A percentile compares a stretch with the other conserved stretches of the same genome.
Conservation (phyloP, 352 stramenopile genomes). For the Pythium inflatum region DNA sequence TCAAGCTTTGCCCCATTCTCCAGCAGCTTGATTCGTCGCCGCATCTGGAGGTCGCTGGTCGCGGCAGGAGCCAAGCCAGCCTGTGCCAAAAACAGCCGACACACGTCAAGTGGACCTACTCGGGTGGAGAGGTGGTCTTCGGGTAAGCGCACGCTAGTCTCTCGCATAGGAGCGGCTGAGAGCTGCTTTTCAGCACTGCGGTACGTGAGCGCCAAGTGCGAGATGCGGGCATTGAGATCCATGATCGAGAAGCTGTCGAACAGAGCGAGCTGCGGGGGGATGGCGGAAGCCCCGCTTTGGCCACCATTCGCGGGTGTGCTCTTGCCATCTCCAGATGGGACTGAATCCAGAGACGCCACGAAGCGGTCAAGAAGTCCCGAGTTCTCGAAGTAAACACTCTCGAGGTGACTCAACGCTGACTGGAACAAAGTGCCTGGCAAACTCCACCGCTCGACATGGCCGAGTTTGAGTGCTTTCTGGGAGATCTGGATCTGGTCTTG, state of each 20-base stretch:
- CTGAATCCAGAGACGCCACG: slow-evolving; percentile 67
- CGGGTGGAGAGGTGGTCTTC: slow-evolving; percentile 53
- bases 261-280: slow-evolving; percentile 75
- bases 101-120: slow-evolving; percentile 76
- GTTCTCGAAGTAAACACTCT: slow-evolving; percentile 71
- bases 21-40: slow-evolving; percentile 68
- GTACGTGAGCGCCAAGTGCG: slow-evolving; percentile 44
- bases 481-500: slow-evolving; percentile 71
- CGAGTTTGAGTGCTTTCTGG: slow-evolving; percentile 41
- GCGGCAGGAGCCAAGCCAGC: slow-evolving; percentile 65
- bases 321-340: slow-evolving; percentile 34
- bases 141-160: slow-evolving; percentile 38
- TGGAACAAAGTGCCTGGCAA: slow-evolving; percentile 69
- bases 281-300: slow-evolving; percentile 22
- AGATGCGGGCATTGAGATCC: slow-evolving; percentile 84
- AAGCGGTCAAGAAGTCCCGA: slow-evolving; percentile 80
- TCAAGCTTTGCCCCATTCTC: slow-evolving; percentile 84
- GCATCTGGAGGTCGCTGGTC: slow-evolving; percentile 60
- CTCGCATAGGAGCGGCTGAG: slow-evolving; percentile 46
- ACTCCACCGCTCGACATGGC: slow-evolving; percentile 27
- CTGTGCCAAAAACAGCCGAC: slow-evolving; percentile 81
- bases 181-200: slow-evolving; percentile 31
- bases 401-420: slow-evolving; percentile 65
- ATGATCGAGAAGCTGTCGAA: slow-evolving; percentile 89
- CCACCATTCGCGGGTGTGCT: slow-evolving; percentile 16